These are phyloP conservation scores for Heritiera littoralis DNA, from an alignment of 345 rosid genomes.

Conservation along the genomic window DNA sequence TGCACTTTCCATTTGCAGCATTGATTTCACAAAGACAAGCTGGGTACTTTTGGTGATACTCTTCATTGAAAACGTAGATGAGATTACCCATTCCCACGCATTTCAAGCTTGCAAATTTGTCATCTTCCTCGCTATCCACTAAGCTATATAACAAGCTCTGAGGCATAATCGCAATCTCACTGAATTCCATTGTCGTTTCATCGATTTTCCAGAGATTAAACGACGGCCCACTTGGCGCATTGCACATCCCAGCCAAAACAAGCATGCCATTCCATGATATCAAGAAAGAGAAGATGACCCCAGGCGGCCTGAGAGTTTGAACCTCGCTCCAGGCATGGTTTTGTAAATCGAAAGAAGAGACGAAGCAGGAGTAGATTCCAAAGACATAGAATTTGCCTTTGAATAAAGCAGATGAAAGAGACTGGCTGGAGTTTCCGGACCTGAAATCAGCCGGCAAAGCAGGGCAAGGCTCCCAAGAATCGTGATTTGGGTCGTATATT, in stretches of 20 bases:
- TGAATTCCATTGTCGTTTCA: slow-evolving; percentile 58
- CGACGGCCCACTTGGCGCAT: slow-evolving; percentile 47
- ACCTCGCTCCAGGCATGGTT: slow-evolving; percentile 64
- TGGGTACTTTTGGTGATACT: slow-evolving; percentile 78
- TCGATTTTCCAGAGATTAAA: slow-evolving; percentile 71
- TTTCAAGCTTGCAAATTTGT: slow-evolving; percentile 73
- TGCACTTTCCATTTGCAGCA: slow-evolving; percentile 38
- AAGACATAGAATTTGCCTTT: slow-evolving; percentile 56
- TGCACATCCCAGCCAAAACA: slow-evolving; percentile 71
- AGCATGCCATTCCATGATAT: slow-evolving; percentile 57
- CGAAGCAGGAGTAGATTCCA: slow-evolving; percentile 53
- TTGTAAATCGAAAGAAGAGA: slow-evolving; percentile 63
- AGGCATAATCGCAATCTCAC: slow-evolving; percentile 77
- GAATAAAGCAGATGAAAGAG: slow-evolving; percentile 66
- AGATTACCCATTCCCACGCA: slow-evolving; percentile 79
- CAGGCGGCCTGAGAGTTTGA: slow-evolving; percentile 76
- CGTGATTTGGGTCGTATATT: slow-evolving; percentile 54
- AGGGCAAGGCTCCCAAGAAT: slow-evolving; percentile 69
- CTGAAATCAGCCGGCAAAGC: slow-evolving; percentile 76
- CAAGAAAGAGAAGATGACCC: slow-evolving; percentile 61
- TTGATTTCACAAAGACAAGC: slow-evolving; percentile 77
- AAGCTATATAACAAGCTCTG: slow-evolving; percentile 51
- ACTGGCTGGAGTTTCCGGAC: slow-evolving; percentile 54
- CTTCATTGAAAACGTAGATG: slow-evolving; percentile 76
- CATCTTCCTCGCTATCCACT: slow-evolving; percentile 69